Evolutionary conservation across 2,329 filamentous ascomycete genomes (phyloP), one percentile per base, ranked within the genome.

Genomic region (Fusarium multiceps): DNA sequence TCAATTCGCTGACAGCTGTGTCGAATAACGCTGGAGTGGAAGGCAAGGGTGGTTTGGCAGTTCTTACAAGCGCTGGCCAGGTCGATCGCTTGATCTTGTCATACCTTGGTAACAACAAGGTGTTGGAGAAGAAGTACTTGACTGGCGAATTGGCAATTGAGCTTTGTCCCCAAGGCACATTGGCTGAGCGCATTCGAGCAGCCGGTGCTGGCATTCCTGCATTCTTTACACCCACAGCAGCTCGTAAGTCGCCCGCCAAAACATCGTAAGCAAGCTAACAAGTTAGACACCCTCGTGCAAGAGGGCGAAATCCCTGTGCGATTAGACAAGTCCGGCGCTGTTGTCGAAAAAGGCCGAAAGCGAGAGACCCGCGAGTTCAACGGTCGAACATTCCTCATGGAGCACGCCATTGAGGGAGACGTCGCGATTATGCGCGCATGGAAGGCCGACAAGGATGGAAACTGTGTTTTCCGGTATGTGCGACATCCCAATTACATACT

Each of bases 11-110:
- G 30, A 93, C 91, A 1, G 92, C 91, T 21, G 90, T 94, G 3
- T 94, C 92, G 53, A 95, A 95, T 77, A 95, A 95, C 76, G 92
- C 92, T 10, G 92, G 92, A 27, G 85, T 89, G 30, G 88, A 91
- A 41, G 88, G 89, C 28, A 88, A 86, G 54, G 87, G 89, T 7
- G 92, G 92, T 2, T 82, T 95, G 18, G 89, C 91, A 2, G 86
- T 88, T 11, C 85, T 94, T 30, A 87, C 91, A 1, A 86, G 89
- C 57, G 87, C 89, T 1, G 91, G 91, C 14, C 92, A 93, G 74
- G 84, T 95, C 41, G 85, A 88, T 66, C 89, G 91, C 61, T 87
- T 94, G 77, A 89, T 94, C 64, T 84, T 93, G 23, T 93, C 90
- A 7, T 94, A 92, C 68, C 86, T 95, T 13, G 92, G 92, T 11